phyloP scores from a whole-genome alignment of 306 rosid genomes.

The Quercus cerris region DNA sequence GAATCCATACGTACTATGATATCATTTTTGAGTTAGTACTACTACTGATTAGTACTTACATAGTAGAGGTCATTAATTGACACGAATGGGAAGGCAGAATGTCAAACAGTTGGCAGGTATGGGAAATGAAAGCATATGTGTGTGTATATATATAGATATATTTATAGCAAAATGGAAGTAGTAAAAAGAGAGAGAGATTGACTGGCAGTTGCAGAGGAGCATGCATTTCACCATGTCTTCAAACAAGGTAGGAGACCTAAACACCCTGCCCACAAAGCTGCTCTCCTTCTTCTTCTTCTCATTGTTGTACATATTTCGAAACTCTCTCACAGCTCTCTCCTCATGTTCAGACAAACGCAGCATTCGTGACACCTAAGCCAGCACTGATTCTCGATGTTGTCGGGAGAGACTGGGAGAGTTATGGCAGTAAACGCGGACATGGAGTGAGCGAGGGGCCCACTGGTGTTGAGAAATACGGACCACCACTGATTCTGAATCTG shows the following conservation, averaged over 20 bases:
- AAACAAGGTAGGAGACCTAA: constrained; percentile 50
- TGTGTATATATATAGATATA: too few relatives aligned
- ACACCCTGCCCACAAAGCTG: constrained; percentile 36
- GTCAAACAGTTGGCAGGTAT: too few relatives aligned
- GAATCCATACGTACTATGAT: too few relatives aligned
- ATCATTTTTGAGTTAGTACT: too few relatives aligned
- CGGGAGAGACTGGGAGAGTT: constrained; percentile 14
- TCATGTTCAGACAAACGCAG: constrained; percentile 41
- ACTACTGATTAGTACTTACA: too few relatives aligned
- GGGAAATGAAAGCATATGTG: too few relatives aligned
- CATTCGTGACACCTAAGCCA: constrained; percentile 43
- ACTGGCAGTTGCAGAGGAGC: constrained; percentile 54
- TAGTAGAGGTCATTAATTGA: too few relatives aligned
- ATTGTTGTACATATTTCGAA: constrained; percentile 2
- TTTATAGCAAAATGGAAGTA: too few relatives aligned
- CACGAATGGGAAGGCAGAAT: too few relatives aligned
- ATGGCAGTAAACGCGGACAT: constrained; percentile 16
- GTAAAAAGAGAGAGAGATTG: not conserved
- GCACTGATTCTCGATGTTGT: constrained; percentile 19
- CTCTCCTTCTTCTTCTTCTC: not conserved
- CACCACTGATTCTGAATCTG: constrained; percentile 2
- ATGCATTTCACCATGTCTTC: constrained; percentile 64
- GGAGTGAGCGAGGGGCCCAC: not conserved
- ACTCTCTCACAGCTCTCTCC: constrained; percentile 30
- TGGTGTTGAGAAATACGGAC: constrained; percentile 31